Evolutionary conservation across 2,329 filamentous ascomycete genomes (phyloP), one percentile per base, ranked within the genome.

Genomic region (Alternaria triticina): DNA sequence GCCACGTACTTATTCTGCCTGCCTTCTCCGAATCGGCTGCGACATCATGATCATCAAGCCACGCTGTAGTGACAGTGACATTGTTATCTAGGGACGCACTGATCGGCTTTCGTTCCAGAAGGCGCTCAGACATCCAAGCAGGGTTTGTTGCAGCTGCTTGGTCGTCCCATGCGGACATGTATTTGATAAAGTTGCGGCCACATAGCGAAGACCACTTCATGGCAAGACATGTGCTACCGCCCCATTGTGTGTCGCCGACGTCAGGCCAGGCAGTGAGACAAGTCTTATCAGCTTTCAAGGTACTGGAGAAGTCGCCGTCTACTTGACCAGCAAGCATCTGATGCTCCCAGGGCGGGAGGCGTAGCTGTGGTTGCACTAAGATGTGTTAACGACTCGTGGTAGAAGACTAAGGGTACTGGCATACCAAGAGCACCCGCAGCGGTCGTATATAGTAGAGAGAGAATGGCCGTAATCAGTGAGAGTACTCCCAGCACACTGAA

Each of bases 401-500:
- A 10, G 2, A n/a, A 12, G 17, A 6, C 40, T 1, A 5, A 1
- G 8, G 10, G 22, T 44, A 15, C 44, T 30, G 20, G 5, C 30
- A 28, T 54, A 59, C 60, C 60, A 11, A 62, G 50, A 47, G 60
- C 60, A 59, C 60, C 60, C 15, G 60, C 50, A 28, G 60, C 60
- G 33, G 60, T 62, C 4, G 60, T 62, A 25, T 65, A 65, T 4
- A 61, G 12, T 20, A 64, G 30, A 6, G 61, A 61, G 11, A 56
- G 20, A 1, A 61, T 36, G 17, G 60, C 60, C 17, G 56, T 59
- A 6, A 62, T 25, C 13, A 94, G 76, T 0, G 89, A 86, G 1
- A 92, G 72, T 1, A 83, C 70, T 0, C 91, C 91, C 1, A 93
- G 80, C 0, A 90, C 66, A 0, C 89, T 89, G 4, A 86, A 67